Percentiles rank a stretch among this genome's conserved stretches.
These are phyloP conservation scores for Fusarium sp. DNA, from an alignment of 2,329 filamentous ascomycete species.

Conservation along the genomic window DNA sequence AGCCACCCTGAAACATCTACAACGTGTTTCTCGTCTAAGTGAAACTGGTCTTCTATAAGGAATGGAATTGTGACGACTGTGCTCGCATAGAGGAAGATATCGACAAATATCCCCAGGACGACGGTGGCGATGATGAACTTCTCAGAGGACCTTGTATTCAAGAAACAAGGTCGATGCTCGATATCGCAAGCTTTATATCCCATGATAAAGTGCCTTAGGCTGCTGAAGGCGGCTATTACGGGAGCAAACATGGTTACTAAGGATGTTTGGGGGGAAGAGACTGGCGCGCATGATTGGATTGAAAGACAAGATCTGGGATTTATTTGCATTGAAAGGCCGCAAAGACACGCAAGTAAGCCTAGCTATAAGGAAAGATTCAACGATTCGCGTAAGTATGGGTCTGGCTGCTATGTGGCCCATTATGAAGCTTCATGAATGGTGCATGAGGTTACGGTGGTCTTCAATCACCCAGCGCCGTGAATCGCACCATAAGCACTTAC, in stretches of 20 bases:
- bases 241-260: background rate
- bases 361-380: background rate
- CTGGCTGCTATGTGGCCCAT: background rate
- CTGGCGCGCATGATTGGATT: too few species aligned
- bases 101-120: conserved; percentile 29
- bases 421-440: background rate
- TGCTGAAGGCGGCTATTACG: background rate
- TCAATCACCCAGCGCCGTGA: too few species aligned
- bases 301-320: too few species aligned
- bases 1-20: conserved; percentile 18
- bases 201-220: conserved; percentile 7
- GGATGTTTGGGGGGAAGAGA: background rate
- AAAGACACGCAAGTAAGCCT: background rate
- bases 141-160: conserved; percentile 17
- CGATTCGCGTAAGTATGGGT: background rate
- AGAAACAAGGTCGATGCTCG: background rate
- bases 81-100: conserved; percentile 36
- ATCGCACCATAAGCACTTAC: too few species aligned
- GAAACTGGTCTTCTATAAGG: conserved; percentile 21
- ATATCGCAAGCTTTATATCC: background rate
- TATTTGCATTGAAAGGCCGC: too few species aligned
- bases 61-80: conserved; percentile 36
- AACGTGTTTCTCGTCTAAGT: conserved; percentile 2
- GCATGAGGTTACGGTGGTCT: background rate
- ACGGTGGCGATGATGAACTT: conserved; percentile 30